Conservation (phyloP, 1,284 basidiomycete genomes). For the Trametes polyzona region DNA sequence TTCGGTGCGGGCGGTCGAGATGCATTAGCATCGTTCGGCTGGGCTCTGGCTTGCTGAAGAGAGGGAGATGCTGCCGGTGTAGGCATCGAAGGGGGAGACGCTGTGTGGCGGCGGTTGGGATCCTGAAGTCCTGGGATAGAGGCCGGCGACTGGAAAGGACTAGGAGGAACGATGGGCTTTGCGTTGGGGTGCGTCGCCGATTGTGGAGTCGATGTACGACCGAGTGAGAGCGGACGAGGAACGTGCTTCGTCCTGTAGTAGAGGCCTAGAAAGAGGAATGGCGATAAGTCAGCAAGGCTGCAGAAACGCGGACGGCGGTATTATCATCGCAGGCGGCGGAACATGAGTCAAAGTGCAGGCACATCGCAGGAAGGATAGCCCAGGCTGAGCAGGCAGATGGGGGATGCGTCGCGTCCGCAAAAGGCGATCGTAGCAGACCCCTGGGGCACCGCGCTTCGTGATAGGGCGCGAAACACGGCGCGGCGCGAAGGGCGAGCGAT, state of each 20-base stretch:
- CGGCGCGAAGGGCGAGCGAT: conserved; percentile 21
- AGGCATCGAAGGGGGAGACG: conserved; percentile 36
- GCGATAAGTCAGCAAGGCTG: conserved; percentile 27
- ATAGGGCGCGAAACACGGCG: conserved; percentile 25
- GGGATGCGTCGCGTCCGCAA: conserved; percentile 26
- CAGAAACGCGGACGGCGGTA: conserved; percentile 17
- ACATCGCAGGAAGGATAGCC: conserved; percentile 24
- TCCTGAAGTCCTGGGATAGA: conserved; percentile 13
- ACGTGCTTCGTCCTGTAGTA: conserved; percentile 43
- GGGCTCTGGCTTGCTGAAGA: conserved; percentile 22
- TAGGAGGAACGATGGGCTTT: conserved; percentile 16
- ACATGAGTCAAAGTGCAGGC: conserved; percentile 33
- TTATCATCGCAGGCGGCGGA: conserved; percentile 21
- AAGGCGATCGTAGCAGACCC: conserved; percentile 24
- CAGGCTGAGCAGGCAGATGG: conserved; percentile 21
- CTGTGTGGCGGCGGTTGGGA: conserved; percentile 30
- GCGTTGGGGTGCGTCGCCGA: conserved; percentile 39
- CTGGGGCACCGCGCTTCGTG: conserved; percentile 19
- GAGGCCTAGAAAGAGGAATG: conserved; percentile 35
- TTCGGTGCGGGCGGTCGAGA: conserved; percentile 33
- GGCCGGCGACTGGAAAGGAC: conserved; percentile 19
- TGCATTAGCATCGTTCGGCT: conserved; percentile 10
- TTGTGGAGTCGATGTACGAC: conserved; percentile 34
- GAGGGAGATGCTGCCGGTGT: conserved; percentile 39
- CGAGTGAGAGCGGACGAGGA: conserved; percentile 40